Percentiles rank a stretch among this genome's conserved stretches.
phyloP scores from a whole-genome alignment of 2,329 filamentous ascomycete species.

The Esteya vermicola region DNA sequence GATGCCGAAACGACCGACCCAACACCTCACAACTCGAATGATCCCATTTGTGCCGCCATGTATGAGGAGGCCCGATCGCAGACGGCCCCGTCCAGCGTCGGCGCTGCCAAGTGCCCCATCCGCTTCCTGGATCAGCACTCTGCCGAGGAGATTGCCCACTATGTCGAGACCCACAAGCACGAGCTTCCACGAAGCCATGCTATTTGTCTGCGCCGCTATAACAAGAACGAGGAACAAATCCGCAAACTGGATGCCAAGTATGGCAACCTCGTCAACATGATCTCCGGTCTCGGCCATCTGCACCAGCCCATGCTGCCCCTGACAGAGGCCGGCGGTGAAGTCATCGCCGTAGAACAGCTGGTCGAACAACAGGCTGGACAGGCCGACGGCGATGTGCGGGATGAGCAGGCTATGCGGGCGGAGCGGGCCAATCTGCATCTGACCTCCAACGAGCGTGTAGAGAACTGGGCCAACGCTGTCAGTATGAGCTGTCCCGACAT shows the following conservation, averaged over 20 bases:
- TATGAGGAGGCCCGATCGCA: conserved; percentile 43
- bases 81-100: conserved; percentile 31
- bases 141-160: conserved; percentile 82
- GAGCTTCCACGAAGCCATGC: conserved; percentile 88
- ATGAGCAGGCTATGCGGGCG: no score
- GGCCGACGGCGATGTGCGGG: no score
- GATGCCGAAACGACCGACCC: conserved; percentile 17
- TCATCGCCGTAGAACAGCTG: conserved; percentile 23
- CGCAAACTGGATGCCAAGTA: conserved; percentile 88
- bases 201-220: conserved; percentile 79
- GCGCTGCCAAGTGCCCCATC: conserved; percentile 64
- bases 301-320: conserved; percentile 75
- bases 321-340: conserved; percentile 34
- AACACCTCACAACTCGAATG: conserved; percentile 33
- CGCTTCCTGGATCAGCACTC: conserved; percentile 85
- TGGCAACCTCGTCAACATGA: conserved; percentile 84
- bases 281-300: conserved; percentile 73
- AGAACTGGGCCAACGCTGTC: conserved; percentile 74
- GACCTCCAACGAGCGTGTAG: conserved; percentile 55
- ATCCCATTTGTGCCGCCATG: conserved; percentile 53
- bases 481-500: conserved; percentile 33
- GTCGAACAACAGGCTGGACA: neutral
- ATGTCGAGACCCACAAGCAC: conserved; percentile 91
- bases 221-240: conserved; percentile 73
- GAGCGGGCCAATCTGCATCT: conserved; percentile 23